These are phyloP conservation scores for Penicillium mononematosum DNA, from an alignment of 495 filamentous ascomycete species.

Conservation along the genomic window DNA sequence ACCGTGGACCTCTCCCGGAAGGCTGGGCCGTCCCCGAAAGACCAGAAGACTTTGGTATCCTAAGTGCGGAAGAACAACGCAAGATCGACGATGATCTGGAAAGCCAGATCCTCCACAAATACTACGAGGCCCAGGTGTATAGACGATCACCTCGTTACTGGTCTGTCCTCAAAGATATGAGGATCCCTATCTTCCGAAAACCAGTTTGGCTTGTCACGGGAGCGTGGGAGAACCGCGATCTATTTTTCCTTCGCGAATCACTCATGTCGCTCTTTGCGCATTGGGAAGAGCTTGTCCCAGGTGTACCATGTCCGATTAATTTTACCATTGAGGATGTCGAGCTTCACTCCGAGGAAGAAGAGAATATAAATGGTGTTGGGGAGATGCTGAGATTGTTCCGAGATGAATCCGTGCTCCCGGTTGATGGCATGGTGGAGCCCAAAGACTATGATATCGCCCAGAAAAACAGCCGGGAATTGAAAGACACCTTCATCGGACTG, in stretches of 20 bases:
- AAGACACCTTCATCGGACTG: constrained; percentile 9
- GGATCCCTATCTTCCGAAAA: constrained; percentile 24
- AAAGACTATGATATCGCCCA: constrained; percentile 1
- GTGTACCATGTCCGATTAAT: constrained; percentile 31
- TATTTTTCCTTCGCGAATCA: constrained; percentile 38
- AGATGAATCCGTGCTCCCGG: not conserved
- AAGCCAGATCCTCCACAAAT: constrained; percentile 33
- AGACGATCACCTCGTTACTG: constrained; percentile 34
- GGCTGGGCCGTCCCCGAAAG: constrained; percentile 27
- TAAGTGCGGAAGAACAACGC: constrained; percentile 27
- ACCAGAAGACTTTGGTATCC: constrained; percentile 29
- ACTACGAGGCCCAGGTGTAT: constrained; percentile 30
- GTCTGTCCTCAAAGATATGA: constrained; percentile 27
- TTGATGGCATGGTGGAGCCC: constrained; percentile 3
- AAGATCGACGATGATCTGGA: constrained; percentile 28
- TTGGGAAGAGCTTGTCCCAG: constrained; percentile 32
- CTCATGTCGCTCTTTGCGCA: constrained; percentile 24
- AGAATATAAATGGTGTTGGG: constrained; percentile 10
- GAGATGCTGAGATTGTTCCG: not conserved
- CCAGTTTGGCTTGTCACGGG: constrained; percentile 34
- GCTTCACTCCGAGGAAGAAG: constrained; percentile 29
- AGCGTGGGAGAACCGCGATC: constrained; percentile 32
- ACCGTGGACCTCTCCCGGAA: constrained; percentile 27
- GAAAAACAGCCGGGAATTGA: not conserved
- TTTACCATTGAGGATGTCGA: constrained; percentile 33